phyloP scores from a whole-genome alignment of 129 eudicot genomes.

The Saussurea involucrata region DNA sequence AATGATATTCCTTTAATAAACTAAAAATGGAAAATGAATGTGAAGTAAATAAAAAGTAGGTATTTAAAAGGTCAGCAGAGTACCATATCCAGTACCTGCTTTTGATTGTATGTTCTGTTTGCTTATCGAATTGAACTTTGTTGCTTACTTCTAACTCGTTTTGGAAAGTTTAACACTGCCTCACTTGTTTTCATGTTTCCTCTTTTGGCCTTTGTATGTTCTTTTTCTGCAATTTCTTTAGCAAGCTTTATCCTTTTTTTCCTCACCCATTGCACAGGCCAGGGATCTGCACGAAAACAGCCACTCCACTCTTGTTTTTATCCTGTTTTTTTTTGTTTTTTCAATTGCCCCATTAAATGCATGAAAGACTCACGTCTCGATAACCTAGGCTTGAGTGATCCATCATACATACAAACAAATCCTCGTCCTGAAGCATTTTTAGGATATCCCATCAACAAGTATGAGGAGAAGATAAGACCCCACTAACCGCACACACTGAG shows the following conservation, averaged over 20 bases:
- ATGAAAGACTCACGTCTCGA: neutral
- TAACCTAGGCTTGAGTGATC: neutral
- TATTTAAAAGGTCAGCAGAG: too few relatives aligned
- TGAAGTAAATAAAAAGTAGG: too few relatives aligned
- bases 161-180: too few relatives aligned
- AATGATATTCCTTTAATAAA: too few relatives aligned
- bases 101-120: too few relatives aligned
- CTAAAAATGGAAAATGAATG: too few relatives aligned
- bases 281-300: neutral
- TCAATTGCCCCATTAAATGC: neutral
- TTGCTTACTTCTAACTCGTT: too few relatives aligned
- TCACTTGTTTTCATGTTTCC: too few relatives aligned
- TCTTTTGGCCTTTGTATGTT: too few relatives aligned
- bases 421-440: neutral
- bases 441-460: neutral
- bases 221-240: neutral
- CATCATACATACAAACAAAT: neutral
- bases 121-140: too few relatives aligned
- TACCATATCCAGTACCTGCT: too few relatives aligned
- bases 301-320: neutral
- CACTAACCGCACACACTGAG: neutral
- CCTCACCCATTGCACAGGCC: neutral
- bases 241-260: neutral
- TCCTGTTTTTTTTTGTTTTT: neutral
- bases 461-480: neutral